phyloP scores from a whole-genome alignment of 805 yeast genomes.

The Ascoidea rubescens region DNA sequence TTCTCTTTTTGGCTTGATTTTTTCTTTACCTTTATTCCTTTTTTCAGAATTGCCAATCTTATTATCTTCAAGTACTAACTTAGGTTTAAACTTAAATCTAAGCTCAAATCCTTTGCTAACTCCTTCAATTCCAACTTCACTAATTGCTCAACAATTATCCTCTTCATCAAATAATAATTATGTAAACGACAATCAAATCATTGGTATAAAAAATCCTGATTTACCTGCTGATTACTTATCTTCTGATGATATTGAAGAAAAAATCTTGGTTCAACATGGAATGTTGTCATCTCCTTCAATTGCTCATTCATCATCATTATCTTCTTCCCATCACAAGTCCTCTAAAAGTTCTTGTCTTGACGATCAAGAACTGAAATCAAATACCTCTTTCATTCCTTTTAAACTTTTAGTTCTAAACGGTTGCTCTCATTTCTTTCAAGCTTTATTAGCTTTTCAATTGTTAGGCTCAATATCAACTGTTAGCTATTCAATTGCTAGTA shows the following conservation, averaged over 20 bases:
- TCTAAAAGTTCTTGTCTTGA: neutral
- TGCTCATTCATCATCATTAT: slow-evolving; percentile 19
- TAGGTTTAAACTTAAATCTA: no score
- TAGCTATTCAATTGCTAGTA: slow-evolving; percentile 65
- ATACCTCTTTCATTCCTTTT: slow-evolving; percentile 22
- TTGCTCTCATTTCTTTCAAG: slow-evolving; percentile 52
- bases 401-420: slow-evolving; percentile 49
- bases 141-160: neutral
- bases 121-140: neutral
- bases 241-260: neutral
- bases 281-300: slow-evolving; percentile 18
- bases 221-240: neutral
- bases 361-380: neutral
- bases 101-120: neutral
- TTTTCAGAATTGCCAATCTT: slow-evolving; percentile 29
- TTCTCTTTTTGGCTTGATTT: slow-evolving; percentile 48
- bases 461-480: slow-evolving; percentile 61
- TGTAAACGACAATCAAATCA: neutral
- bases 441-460: slow-evolving; percentile 60
- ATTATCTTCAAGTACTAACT: neutral
- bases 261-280: neutral
- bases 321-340: slow-evolving; percentile 27
- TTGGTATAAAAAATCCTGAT: neutral
- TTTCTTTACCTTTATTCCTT: slow-evolving; percentile 52
- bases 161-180: neutral